Evolutionary conservation across 2,329 filamentous ascomycete species (phyloP).

Genomic region (Reticulascus tulasneorum): DNA sequence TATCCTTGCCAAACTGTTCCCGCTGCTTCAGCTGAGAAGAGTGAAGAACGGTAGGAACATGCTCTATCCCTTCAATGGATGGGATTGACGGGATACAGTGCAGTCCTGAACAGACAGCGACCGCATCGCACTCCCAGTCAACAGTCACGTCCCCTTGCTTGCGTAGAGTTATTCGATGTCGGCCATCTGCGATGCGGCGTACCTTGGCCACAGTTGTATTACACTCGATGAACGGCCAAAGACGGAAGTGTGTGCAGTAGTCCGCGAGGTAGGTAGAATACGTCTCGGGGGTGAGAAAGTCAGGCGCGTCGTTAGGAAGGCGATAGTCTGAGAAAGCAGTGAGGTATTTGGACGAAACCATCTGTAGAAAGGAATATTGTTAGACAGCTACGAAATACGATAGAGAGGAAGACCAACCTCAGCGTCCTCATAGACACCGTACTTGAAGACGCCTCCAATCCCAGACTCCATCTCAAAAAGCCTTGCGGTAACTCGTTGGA

Average conservation of each 20-base stretch:
- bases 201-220: constrained; percentile 26
- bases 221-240: constrained; percentile 33
- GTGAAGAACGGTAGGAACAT: constrained; percentile 32
- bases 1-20: constrained; percentile 34
- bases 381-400: not conserved
- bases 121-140: constrained; percentile 36
- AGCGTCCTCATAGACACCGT: constrained; percentile 43
- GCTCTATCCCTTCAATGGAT: constrained; percentile 32
- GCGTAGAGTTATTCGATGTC: constrained; percentile 1
- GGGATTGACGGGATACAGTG: constrained; percentile 38
- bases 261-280: constrained; percentile 40
- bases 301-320: constrained; percentile 33
- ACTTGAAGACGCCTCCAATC: constrained; percentile 44
- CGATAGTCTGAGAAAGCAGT: constrained; percentile 48
- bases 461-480: constrained; percentile 40
- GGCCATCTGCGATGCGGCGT: constrained; percentile 7
- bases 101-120: constrained; percentile 42
- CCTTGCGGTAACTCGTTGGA: constrained; percentile 33
- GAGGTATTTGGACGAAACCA: constrained; percentile 47
- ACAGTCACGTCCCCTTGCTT: not conserved
- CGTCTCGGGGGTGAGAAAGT: constrained; percentile 36
- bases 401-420: constrained; percentile 25
- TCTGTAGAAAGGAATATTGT: constrained; percentile 16
- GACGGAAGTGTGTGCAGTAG: constrained; percentile 33
- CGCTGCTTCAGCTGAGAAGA: constrained; percentile 38